Percentiles rank a stretch among this genome's conserved stretches.
phyloP scores from a whole-genome alignment of 257 asterid genomes.

The Prunella vulgaris region DNA sequence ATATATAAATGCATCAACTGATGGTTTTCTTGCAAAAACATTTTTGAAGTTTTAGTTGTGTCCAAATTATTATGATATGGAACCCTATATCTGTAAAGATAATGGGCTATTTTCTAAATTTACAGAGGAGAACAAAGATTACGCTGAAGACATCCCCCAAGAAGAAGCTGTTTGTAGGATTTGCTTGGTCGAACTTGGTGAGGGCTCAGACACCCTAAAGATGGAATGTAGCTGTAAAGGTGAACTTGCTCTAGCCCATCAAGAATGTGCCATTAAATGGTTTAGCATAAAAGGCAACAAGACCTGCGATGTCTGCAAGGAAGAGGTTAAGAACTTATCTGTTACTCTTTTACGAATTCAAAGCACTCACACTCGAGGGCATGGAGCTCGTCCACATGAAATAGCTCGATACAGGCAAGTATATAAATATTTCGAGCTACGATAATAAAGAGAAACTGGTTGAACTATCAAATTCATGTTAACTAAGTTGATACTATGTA shows the following conservation, averaged over 20 bases:
- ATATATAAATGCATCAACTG: background rate
- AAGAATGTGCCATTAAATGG: constrained; percentile 92
- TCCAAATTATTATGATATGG: background rate
- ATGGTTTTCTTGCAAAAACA: constrained; percentile 3
- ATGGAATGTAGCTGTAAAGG: constrained; percentile 97
- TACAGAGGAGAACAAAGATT: constrained; percentile 49
- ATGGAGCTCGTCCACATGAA: constrained; percentile 40
- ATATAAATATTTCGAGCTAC: background rate
- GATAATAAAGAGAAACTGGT: constrained; percentile 7
- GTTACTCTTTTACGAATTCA: constrained; percentile 79
- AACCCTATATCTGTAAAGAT: background rate
- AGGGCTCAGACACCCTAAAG: constrained; percentile 70
- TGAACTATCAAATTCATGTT: background rate
- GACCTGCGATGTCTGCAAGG: constrained; percentile 85
- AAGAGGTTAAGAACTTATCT: constrained; percentile 83
- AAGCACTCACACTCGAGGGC: constrained; percentile 37
- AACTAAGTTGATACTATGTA: constrained; percentile 13
- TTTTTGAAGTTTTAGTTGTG: background rate
- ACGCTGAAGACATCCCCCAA: constrained; percentile 69
- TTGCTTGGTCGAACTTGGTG: constrained; percentile 80
- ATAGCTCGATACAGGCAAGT: constrained; percentile 62
- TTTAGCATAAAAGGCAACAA: constrained; percentile 93
- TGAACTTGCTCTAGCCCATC: constrained; percentile 93
- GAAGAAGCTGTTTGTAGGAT: constrained; percentile 95
- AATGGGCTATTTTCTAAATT: constrained; percentile 17